Evolutionary conservation across 257 asterid genomes (phyloP), one percentile per base, ranked within the genome.

Genomic region (Galeopsis tetrahit): DNA sequence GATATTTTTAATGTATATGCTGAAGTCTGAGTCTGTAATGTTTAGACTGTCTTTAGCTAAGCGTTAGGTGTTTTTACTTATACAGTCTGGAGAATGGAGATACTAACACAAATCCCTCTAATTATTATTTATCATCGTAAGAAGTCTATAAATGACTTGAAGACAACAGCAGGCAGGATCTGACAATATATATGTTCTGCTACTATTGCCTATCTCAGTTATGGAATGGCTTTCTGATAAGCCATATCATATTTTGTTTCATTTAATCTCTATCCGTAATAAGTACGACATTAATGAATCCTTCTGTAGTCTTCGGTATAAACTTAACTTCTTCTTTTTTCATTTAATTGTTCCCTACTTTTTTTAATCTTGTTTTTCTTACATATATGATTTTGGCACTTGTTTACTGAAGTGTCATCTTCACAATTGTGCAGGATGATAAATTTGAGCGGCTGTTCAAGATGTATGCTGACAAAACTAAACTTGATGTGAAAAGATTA

Each of bases 371-470:
- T 58, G 56, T 48, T 55, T 33, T 49, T 5, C 56, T 49, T 49
- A 4, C 56, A 5, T 49, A 5, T 49, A 49, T n/a, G 56, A n/a
- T 56, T 21, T 68, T 6, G 36, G 14, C 14, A 39, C 48, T 42
- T 28, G 36, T 67, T 52, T 34, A 61, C 38, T 56, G 31, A 49
- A 64, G 49, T 70, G 43, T 49, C 69, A 58, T 46, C 71, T 36
- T 21, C 63, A 62, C 61, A 69, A 70, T 75, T 59, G 14, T 33
- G 81, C 80, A 92, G 98, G 97, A 90, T 78, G 98, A 91, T 61
- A 89, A 83, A 72, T 86, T 91, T 65, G 96, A 91, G 82, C 84
- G 88, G 62, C 73, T 93, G 60, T 93, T 87, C 96, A 87, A 84
- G 89, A 76, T 64, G 72, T 93, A 89, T 63, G 96, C 97, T 2